Conservation (phyloP, 257 asterid genomes). For the Lycium ferocissimum region DNA sequence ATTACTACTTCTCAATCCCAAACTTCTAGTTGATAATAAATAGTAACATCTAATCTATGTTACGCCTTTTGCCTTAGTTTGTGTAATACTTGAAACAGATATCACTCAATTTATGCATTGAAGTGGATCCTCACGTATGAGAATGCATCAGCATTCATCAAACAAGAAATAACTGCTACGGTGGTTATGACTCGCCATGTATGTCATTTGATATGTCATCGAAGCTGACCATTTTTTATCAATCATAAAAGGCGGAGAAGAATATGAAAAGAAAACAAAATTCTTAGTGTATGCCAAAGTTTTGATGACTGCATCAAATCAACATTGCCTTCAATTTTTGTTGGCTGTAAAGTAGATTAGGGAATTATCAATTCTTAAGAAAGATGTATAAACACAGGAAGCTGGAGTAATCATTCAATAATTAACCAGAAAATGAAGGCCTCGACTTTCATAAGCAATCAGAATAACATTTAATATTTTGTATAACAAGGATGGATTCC, state of each 20-base stretch:
- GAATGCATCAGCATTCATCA: conserved; percentile 15
- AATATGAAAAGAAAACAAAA: neutral
- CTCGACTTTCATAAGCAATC: neutral
- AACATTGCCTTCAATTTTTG: neutral
- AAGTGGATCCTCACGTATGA: neutral
- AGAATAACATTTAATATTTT: neutral
- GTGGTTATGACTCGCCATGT: conserved; percentile 20
- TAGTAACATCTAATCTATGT: neutral
- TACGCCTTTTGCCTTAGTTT: neutral
- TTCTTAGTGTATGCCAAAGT: neutral
- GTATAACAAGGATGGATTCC: conserved; percentile 4
- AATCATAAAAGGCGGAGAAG: neutral
- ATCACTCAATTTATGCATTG: conserved; percentile 2
- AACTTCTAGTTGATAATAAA: neutral
- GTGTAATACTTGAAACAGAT: neutral
- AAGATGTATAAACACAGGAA: neutral
- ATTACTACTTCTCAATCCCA: neutral
- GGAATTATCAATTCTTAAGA: neutral
- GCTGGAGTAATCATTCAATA: neutral
- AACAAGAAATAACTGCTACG: neutral
- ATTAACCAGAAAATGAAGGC: neutral
- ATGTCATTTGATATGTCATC: neutral
- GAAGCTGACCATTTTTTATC: neutral
- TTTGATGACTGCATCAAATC: neutral
- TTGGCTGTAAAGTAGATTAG: conserved; percentile 6